These are phyloP conservation scores for Trypanosoma vivax DNA, from an alignment of 208 protist species.

Conservation along the genomic window DNA sequence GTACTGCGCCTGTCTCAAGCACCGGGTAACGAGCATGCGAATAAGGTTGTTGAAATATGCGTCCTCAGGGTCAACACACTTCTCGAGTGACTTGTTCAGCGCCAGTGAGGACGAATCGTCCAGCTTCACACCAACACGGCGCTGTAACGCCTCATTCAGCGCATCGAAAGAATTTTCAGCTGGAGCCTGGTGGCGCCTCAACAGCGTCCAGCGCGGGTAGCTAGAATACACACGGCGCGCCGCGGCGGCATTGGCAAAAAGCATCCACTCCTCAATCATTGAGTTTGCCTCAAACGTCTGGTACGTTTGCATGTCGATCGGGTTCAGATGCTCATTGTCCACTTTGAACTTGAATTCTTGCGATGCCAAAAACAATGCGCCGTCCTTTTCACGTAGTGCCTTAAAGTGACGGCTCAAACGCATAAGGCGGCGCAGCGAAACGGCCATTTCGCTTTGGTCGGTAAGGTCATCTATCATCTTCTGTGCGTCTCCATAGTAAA, in stretches of 20 bases:
- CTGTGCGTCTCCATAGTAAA: slow-evolving; percentile 95
- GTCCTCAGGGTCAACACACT: slow-evolving; percentile 66
- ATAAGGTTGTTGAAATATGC: slow-evolving; percentile 90
- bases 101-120: slow-evolving; percentile 78
- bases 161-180: slow-evolving; percentile 75
- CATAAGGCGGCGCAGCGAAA: slow-evolving; percentile 74
- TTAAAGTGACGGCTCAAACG: slow-evolving; percentile 82
- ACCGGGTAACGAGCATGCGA: slow-evolving; percentile 87
- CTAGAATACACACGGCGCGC: slow-evolving; percentile 66
- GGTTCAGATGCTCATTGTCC: slow-evolving; percentile 82
- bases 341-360: slow-evolving; percentile 91
- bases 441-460: slow-evolving; percentile 55
- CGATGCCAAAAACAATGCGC: slow-evolving; percentile 82
- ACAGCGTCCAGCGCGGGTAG: slow-evolving; percentile 81
- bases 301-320: slow-evolving; percentile 88
- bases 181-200: slow-evolving; percentile 88
- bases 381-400: slow-evolving; percentile 61
- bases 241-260: slow-evolving; percentile 93
- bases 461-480: slow-evolving; percentile 84
- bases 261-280: slow-evolving; percentile 96
- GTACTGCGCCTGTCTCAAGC: slow-evolving; percentile 92
- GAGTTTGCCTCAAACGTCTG: slow-evolving; percentile 90
- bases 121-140: slow-evolving; percentile 48
- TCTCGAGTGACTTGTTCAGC: slow-evolving; percentile 82
- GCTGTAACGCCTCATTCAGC: slow-evolving; percentile 73